phyloP scores from a whole-genome alignment of 768 basidiomycete species.

The Russula emetica region DNA sequence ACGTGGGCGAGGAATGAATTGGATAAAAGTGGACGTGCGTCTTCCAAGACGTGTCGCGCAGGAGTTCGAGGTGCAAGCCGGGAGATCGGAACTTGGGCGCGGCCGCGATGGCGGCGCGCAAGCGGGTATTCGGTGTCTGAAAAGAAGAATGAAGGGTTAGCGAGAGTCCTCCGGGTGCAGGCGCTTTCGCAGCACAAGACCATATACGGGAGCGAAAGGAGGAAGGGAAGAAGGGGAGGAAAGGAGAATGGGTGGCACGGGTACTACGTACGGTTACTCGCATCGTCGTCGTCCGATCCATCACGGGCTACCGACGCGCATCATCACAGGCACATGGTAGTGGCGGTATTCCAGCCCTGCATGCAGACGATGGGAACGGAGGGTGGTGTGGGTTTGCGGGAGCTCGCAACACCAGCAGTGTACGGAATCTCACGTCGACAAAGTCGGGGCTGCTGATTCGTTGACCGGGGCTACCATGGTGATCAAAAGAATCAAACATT shows the following conservation, averaged over 20 bases:
- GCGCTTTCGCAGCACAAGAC: constrained; percentile 51
- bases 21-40: constrained; percentile 47
- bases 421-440: too few relatives aligned
- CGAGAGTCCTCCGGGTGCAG: constrained; percentile 36
- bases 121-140: constrained; percentile 32
- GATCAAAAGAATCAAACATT: too few relatives aligned
- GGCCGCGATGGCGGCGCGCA: constrained; percentile 31
- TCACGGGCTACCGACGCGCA: constrained; percentile 33
- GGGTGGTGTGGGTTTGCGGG: constrained; percentile 48
- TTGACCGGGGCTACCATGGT: too few relatives aligned
- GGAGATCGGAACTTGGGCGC: constrained; percentile 61
- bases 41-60: constrained; percentile 54
- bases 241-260: constrained; percentile 17
- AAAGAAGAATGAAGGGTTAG: constrained; percentile 45
- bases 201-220: constrained; percentile 42
- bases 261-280: constrained; percentile 38
- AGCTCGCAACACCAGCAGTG: constrained; percentile 51
- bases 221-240: too few relatives aligned
- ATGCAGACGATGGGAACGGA: constrained; percentile 79
- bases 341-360: constrained; percentile 45
- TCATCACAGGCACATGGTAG: not conserved
- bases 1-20: constrained; percentile 68
- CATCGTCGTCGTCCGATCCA: constrained; percentile 35
- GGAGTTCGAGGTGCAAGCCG: constrained; percentile 61
- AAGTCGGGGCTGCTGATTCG: too few relatives aligned